phyloP scores from a whole-genome alignment of 495 filamentous ascomycete genomes.

The Penicillium roqueforti region DNA sequence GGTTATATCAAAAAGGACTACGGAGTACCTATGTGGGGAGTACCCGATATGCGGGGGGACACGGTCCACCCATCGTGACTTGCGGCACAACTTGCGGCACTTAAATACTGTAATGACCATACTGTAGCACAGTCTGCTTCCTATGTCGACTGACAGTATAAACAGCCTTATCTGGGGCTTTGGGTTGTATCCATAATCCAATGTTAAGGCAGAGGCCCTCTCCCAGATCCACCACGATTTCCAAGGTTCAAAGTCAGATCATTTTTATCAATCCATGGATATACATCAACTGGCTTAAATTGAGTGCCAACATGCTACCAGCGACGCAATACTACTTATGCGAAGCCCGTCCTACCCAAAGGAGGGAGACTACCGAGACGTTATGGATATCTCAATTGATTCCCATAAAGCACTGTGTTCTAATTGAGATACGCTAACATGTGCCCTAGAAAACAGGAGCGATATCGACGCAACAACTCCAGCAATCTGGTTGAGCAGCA shows the following conservation, averaged over 20 bases:
- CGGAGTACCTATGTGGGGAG: not conserved
- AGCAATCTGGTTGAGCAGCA: not conserved
- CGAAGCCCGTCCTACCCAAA: not conserved
- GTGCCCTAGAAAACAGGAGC: not conserved
- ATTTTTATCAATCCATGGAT: no score
- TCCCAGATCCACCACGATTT: no score
- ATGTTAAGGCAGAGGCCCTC: no score
- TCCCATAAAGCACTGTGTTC: not conserved
- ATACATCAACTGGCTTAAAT: not conserved
- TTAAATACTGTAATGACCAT: not conserved
- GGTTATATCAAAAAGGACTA: not conserved
- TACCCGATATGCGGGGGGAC: not conserved
- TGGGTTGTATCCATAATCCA: no score
- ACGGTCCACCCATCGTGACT: not conserved
- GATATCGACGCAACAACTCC: conserved; percentile 1
- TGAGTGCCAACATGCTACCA: no score
- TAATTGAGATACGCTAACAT: not conserved
- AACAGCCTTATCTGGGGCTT: no score
- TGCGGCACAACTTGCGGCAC: not conserved
- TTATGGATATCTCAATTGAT: no score
- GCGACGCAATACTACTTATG: no score
- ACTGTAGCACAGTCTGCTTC: no score
- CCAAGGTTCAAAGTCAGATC: no score
- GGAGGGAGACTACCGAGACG: not conserved
- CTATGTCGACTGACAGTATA: no score